Percentiles rank a stretch among this genome's conserved stretches.
Evolutionary conservation across 768 basidiomycete species (phyloP).

Genomic region (Agaricus subrufescens): DNA sequence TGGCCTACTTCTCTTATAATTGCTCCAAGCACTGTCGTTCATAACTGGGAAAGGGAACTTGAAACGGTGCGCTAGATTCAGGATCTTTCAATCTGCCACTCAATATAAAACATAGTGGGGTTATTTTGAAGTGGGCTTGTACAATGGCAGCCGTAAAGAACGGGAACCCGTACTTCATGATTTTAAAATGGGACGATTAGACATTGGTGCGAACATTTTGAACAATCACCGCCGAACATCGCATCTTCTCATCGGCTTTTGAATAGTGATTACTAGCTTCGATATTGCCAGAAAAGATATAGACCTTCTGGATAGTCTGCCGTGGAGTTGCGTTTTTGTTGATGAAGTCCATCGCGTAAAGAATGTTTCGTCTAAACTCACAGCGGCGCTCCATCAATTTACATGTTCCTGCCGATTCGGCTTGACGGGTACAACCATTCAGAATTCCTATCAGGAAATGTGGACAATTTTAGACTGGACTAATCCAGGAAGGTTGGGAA

Average conservation of each 20-base stretch:
- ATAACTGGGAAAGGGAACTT: conserved; percentile 90
- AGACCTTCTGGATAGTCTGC: conserved; percentile 57
- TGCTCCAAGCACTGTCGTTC: conserved; percentile 78
- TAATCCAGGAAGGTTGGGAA: conserved; percentile 77
- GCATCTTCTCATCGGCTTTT: conserved; percentile 3
- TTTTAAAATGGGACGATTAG: conserved; percentile 79
- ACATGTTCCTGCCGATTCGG: conserved; percentile 70
- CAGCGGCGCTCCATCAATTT: conserved; percentile 69
- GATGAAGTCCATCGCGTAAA: conserved; percentile 94
- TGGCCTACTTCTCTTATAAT: conserved; percentile 90
- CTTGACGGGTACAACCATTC: conserved; percentile 75
- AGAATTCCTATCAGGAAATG: conserved; percentile 87
- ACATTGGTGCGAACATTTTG: conserved; percentile 57
- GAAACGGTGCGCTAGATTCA: conserved; percentile 47
- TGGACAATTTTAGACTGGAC: conserved; percentile 94
- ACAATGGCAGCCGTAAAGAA: conserved; percentile 47
- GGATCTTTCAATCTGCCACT: neutral
- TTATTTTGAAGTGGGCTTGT: conserved; percentile 84
- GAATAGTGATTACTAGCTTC: conserved; percentile 74
- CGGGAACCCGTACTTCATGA: conserved; percentile 56
- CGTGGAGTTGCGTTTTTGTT: conserved; percentile 71
- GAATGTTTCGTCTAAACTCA: conserved; percentile 64
- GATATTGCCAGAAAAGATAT: conserved; percentile 73
- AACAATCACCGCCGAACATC: neutral
- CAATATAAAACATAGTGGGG: conserved; percentile 63